Evolutionary conservation across 2,329 filamentous ascomycete genomes (phyloP).

Genomic region (Phyllosticta citribraziliensis): DNA sequence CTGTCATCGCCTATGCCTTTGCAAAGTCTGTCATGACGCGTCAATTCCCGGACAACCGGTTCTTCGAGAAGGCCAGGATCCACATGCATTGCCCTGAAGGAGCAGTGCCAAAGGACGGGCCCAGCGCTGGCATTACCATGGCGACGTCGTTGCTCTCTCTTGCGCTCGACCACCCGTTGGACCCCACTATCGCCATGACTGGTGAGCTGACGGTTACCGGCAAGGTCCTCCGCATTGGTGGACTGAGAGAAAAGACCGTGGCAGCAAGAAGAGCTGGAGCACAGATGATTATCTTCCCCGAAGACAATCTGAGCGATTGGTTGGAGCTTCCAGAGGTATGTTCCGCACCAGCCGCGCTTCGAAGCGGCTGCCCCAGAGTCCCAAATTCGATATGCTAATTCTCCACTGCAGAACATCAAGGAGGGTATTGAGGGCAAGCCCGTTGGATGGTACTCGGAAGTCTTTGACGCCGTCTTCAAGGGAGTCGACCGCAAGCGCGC

Average conservation of each 20-base stretch:
- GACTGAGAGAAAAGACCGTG: slow-evolving; percentile 92
- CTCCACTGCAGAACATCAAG: slow-evolving; percentile 81
- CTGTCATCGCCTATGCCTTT: slow-evolving; percentile 89
- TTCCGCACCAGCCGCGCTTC: slow-evolving; percentile 16
- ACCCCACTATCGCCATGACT: slow-evolving; percentile 92
- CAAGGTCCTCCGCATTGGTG: slow-evolving; percentile 91
- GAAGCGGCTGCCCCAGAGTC: not conserved
- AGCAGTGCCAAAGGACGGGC: slow-evolving; percentile 84
- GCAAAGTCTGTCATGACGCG: slow-evolving; percentile 81
- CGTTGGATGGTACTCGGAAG: slow-evolving; percentile 86
- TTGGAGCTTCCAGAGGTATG: slow-evolving; percentile 89
- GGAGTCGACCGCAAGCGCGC: slow-evolving; percentile 63
- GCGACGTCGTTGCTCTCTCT: slow-evolving; percentile 83
- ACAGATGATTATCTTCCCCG: slow-evolving; percentile 87
- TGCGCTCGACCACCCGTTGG: slow-evolving; percentile 65
- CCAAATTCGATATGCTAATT: not conserved
- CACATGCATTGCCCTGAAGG: slow-evolving; percentile 96
- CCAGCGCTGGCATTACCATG: slow-evolving; percentile 86
- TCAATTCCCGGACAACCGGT: slow-evolving; percentile 79
- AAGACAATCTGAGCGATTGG: slow-evolving; percentile 96
- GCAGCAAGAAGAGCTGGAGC: slow-evolving; percentile 86
- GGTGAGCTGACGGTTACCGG: slow-evolving; percentile 94
- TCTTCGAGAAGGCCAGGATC: slow-evolving; percentile 91
- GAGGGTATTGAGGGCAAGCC: slow-evolving; percentile 86
- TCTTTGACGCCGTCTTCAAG: slow-evolving; percentile 86